Percentiles rank a stretch among this genome's conserved stretches.
Conservation (phyloP, 768 basidiomycete species). For the Guyanaporus albipodus region DNA sequence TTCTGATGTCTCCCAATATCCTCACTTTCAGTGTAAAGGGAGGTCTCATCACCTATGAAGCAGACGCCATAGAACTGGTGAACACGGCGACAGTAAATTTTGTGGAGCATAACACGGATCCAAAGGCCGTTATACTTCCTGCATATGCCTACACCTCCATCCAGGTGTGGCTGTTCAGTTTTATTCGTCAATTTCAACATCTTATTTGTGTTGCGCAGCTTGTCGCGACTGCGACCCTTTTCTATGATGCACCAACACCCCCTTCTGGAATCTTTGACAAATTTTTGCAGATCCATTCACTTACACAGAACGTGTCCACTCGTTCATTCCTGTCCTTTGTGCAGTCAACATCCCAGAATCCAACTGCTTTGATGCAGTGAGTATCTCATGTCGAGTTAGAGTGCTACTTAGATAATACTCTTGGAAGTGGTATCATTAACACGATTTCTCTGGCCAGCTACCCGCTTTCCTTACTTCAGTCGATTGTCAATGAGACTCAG, state of each 20-base stretch:
- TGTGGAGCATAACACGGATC: slow-evolving; percentile 6
- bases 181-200: not conserved
- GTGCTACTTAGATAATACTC: too few relatives aligned
- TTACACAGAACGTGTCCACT: slow-evolving; percentile 1
- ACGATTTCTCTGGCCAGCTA: not conserved
- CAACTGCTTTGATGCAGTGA: slow-evolving; percentile 1
- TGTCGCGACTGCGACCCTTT: slow-evolving; percentile 34
- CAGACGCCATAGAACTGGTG: not conserved
- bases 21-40: slow-evolving; percentile 33
- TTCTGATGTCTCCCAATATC: not conserved
- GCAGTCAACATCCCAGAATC: not conserved
- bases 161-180: not conserved
- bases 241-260: slow-evolving; percentile 48
- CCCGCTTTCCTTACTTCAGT: slow-evolving; percentile 9
- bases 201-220: not conserved
- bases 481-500: slow-evolving; percentile 13
- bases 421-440: not conserved
- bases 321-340: slow-evolving; percentile 9
- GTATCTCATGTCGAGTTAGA: not conserved
- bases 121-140: slow-evolving; percentile 34
- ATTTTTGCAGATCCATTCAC: slow-evolving; percentile 21
- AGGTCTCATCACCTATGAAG: slow-evolving; percentile 37
- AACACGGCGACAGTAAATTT: slow-evolving; percentile 13
- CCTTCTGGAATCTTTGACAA: slow-evolving; percentile 17
- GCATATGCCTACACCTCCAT: slow-evolving; percentile 32